Base-by-base conservation (phyloP, 2,329 filamentous ascomycete species). In the Tolypocladium capitatum region DNA sequence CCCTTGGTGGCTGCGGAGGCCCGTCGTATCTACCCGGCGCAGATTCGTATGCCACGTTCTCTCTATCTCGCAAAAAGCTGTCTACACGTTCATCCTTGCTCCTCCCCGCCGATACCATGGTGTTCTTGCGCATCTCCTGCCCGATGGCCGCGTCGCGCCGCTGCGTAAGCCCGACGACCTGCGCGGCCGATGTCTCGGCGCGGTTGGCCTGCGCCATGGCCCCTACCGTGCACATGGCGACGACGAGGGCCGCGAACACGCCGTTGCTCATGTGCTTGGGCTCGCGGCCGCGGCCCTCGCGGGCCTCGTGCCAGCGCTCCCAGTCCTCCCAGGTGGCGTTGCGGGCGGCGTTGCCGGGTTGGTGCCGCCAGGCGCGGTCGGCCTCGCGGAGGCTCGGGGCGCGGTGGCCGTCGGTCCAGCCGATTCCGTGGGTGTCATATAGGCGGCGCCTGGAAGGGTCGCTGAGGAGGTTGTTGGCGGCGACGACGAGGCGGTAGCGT, bases 241-340 rank as follows among this genome's bases (percentile, higher is more conserved):
- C 68, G 3, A 97, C 68, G n/a, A 94, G 65, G 13, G 60, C 54
- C 6, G 78, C 77, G 60, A 97, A 97, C 13, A 81, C 75, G 38
- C 81, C 79, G 59, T 95, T 94, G 49, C 84, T 86, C 67, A 91
- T 81, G 64, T 81, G 85, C 46, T 81, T 56, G 0, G 76, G 75
- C 52, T 73, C 67, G 53, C 66, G 68, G 53, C 63, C 63, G 58
- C 58, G 59, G 55, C 72, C 69, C 44, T 72, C 63, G 59, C 71
- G 61, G 63, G 72, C 63, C 32, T 79, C 71, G 56, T 86, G 76
- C 82, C 84, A 94, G 41, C 74, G 75, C 68, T 95, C 87, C 90
- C 90, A 96, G 63, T 98, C 92, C 63, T 98, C 92, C 92, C 92
- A 98, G 0, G 92, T 97, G 1, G 88, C 92, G 63, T 97, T 97